Base-by-base conservation (phyloP, 768 basidiomycete genomes). In the Lyophyllum semitale region DNA sequence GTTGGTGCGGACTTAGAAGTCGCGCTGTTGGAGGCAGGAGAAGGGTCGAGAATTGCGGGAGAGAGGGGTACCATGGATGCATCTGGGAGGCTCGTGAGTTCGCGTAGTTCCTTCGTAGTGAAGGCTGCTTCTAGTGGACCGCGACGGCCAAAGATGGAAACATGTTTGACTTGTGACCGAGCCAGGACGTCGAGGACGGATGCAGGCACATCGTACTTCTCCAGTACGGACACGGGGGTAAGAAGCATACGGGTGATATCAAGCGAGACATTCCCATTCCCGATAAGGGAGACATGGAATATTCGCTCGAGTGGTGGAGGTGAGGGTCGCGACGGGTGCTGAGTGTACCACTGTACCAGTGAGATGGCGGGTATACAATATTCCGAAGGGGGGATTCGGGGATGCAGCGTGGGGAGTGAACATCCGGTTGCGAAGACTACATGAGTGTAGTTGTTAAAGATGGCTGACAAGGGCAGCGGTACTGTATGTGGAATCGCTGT, bases 341-440 rank as follows among this genome's bases (percentile, higher is more conserved):
- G 87, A 12, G 96, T 98, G 74, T 99, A 98, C 95, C 95, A 98
- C 60, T 95, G 91, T 0, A 99, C 95, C 41, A 99, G 72, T 0
- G 83, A 84, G 3, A 97, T 77, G 0, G 95, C 94, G 1, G 93
- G 84, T 2, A 87, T 68, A 80, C 90, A 73, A 73, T 68, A 64
- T 13, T 63, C 60, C 40, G 68, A 74, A 64, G 78, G 82, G 42
- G 78, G 78, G 6, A 85, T 71, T 43, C 75, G 77, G 12, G 80
- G 69, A 71, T 91, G 84, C 11, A 82, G 68, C 33, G 78, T 73
- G 13, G 91, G 82, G 42, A 87, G 68, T 0, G 91, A 79, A 52
- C 93, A 93, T 1, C 96, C 96, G 6, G 93, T 89, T 0, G 95
- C 87, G 59, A 98, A 84, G n/a, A 98, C 73, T 7, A 98, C 68